Base-by-base conservation (phyloP, 495 filamentous ascomycete genomes). In the Lepidopterella palustris region DNA sequence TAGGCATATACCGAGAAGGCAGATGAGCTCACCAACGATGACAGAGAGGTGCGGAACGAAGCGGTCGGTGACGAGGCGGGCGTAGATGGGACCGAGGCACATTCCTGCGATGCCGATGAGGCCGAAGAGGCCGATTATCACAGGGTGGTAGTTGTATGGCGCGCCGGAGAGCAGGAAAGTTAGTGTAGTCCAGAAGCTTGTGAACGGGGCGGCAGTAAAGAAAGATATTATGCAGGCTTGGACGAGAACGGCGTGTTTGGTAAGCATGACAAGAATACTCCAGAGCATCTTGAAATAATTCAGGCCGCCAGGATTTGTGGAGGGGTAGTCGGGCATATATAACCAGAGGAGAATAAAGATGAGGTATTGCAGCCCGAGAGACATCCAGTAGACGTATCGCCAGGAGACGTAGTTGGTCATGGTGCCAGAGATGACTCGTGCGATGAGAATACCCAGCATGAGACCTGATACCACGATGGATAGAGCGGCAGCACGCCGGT, bases 341-440 rank as follows among this genome's bases (percentile, higher is more conserved):
- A 86, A 55, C 77, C 82, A 93, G 8, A 92, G 78, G 2, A 85
- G 69, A 3, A 68, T 61, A 59, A 86, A 77, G 58, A 92, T 86
- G n/a, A 83, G 60, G 63, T 79, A 83, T 71, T 95, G 89, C 1
- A 90, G 74, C 5, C 77, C 89, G 18, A 92, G 77, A 0, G 87
- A 82, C 32, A 92, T 77, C 87, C 87, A 93, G 76, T 91, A 95
- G 20, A 93, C 82, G 61, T 80, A 80, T 21, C 89, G 78, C 89
- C 89, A 95, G 54, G 75, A 72, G 0, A 81, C 82, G 64, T 81
- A 88, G 47, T 87, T 78, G 3, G 89, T 83, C 24, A 95, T 75
- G 32, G 88, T 82, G 0, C 89, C 89, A 6, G 87, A 86, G 10
- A 93, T 79, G 4, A 92, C 74, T 4, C 89, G 83, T 5, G 89